Evolutionary conservation across 2,329 filamentous ascomycete genomes (phyloP).

Genomic region (Escovopsis sp.): DNA sequence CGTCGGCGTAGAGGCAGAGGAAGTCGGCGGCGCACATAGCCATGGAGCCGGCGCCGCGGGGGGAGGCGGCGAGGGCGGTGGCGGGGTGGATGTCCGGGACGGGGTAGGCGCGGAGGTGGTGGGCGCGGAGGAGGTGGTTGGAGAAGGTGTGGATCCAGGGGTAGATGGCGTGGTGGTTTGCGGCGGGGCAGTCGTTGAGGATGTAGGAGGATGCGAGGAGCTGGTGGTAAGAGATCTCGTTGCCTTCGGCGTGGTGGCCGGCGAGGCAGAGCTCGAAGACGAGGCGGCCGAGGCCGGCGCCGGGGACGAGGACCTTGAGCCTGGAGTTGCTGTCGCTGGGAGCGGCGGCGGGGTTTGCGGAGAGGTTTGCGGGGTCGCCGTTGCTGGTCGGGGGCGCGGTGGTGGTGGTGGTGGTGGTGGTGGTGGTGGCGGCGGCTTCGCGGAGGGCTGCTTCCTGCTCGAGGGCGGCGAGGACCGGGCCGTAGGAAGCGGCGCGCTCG

Average conservation of each 20-base stretch:
- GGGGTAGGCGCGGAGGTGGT: constrained; percentile 59
- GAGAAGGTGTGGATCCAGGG: constrained; percentile 84
- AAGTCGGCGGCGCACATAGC: constrained; percentile 92
- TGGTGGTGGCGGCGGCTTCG: constrained; percentile 13
- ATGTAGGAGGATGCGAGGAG: constrained; percentile 73
- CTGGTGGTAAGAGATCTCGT: constrained; percentile 94
- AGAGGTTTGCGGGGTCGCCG: no score
- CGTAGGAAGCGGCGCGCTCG: constrained; percentile 68
- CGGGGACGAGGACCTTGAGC: constrained; percentile 67
- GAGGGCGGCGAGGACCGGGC: constrained; percentile 55
- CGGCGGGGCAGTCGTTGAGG: constrained; percentile 49
- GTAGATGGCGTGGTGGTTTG: constrained; percentile 56
- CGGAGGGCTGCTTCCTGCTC: constrained; percentile 25
- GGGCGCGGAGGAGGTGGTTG: constrained; percentile 58
- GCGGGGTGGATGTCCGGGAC: constrained; percentile 73
- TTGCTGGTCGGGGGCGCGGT: no score
- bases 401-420: neutral
- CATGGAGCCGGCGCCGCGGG: constrained; percentile 48
- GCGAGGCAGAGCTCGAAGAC: constrained; percentile 70
- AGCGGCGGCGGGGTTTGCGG: no score
- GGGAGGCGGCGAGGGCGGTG: constrained; percentile 31
- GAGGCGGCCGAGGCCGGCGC: constrained; percentile 74
- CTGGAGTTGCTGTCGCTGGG: constrained; percentile 3
- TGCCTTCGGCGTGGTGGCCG: constrained; percentile 70
- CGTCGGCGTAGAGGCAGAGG: constrained; percentile 62